Evolutionary conservation across 768 basidiomycete genomes (phyloP), one percentile per base, ranked within the genome.

Genomic region (Rhodotorula taiwanensis): DNA sequence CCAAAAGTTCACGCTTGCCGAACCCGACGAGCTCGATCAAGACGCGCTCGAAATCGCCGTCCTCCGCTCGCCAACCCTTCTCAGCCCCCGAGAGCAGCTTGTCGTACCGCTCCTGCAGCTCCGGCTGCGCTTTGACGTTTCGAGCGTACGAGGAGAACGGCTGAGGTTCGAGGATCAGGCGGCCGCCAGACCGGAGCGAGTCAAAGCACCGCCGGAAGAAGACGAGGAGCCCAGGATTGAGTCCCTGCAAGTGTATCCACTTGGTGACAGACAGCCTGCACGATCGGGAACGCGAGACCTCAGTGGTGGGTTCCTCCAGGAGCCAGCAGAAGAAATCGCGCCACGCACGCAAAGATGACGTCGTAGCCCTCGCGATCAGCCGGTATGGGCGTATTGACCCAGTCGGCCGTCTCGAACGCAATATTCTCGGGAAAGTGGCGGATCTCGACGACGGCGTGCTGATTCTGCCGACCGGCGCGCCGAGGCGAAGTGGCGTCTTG

Each of bases 241-340:
- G 86, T 16, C 79, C 78, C 67, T 91, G 85, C 15, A 94, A 78
- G 75, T 94, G 91, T 34, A 93, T 88, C 91, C 91, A 94, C 76
- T 92, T 94, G 0, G 89, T 83, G 48, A 93, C 76, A 0, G 90
- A 93, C 69, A 94, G 84, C 2, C 89, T 91, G 72, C 5, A 21
- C n/a, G 49, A 20, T 11, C 2, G 14, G 28, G 18, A 23, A 9
- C 14, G 18, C 31, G 30, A 31, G 49, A 10, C 5, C n/a, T n/a
- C 9, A 16, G 21, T 27, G n/a, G 5, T 41, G 4, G 33, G 16
- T 13, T 33, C 5, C 54, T 14, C 27, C 23, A 21, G 47, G 31
- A 31, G 47, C 15, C 31, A 33, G 7, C 23, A 10, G 36, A 10
- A 23, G 16, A 28, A n/a, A 0, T 16, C 20, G 44, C 10, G 27